Evolutionary conservation across 2,329 filamentous ascomycete species (phyloP).

Genomic region (Claviceps sp.): DNA sequence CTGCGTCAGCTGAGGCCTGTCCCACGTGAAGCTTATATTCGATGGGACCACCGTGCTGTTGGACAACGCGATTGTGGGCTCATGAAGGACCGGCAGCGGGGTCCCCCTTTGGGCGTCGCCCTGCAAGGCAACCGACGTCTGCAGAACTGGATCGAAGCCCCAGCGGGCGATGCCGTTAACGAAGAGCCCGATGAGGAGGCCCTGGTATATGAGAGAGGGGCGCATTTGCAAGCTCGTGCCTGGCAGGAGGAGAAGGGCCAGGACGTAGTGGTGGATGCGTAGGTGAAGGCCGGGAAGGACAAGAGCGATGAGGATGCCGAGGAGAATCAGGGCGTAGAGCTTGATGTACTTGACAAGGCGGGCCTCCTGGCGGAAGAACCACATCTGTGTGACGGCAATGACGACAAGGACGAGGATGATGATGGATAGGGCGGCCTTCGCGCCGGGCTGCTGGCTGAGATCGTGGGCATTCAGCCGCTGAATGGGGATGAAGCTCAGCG

Average conservation of each 20-base stretch:
- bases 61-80: slow-evolving; percentile 32
- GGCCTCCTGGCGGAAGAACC: slow-evolving; percentile 75
- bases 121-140: slow-evolving; percentile 63
- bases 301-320: slow-evolving; percentile 56
- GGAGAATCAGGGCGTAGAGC: slow-evolving; percentile 58
- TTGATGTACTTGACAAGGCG: slow-evolving; percentile 65
- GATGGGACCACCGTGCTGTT: slow-evolving; percentile 32
- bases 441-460: slow-evolving; percentile 77
- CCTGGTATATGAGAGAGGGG: slow-evolving; percentile 75
- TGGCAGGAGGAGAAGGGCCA: slow-evolving; percentile 73
- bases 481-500: slow-evolving; percentile 87
- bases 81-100: slow-evolving; percentile 40
- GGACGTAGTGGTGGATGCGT: slow-evolving; percentile 89
- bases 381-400: slow-evolving; percentile 65
- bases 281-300: slow-evolving; percentile 64
- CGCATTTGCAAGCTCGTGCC: slow-evolving; percentile 84
- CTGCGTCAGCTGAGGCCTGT: slow-evolving; percentile 26
- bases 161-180: slow-evolving; percentile 88
- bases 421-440: slow-evolving; percentile 65
- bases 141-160: slow-evolving; percentile 81
- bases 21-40: slow-evolving; percentile 51
- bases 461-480: slow-evolving; percentile 85
- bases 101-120: slow-evolving; percentile 53
- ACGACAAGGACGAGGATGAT: slow-evolving; percentile 58
- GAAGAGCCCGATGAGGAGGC: slow-evolving; percentile 78